These are phyloP conservation scores for Yarrowia hollandica DNA, from an alignment of 805 yeast species.

Conservation along the genomic window DNA sequence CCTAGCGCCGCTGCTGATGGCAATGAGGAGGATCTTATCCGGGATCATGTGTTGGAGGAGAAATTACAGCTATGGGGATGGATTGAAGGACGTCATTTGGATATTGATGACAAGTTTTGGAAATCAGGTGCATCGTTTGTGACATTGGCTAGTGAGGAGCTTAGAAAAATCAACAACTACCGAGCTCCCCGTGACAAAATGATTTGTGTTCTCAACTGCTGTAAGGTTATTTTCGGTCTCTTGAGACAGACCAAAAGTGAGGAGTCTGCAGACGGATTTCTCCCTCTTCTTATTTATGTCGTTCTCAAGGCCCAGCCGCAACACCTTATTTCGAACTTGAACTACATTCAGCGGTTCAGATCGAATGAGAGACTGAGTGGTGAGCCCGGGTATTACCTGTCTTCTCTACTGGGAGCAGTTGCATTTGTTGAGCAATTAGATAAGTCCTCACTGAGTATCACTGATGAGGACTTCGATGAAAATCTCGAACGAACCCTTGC, in stretches of 20 bases:
- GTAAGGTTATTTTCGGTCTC: constrained; percentile 88
- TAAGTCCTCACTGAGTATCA: constrained; percentile 58
- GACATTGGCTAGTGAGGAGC: constrained; percentile 68
- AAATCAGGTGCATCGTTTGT: constrained; percentile 55
- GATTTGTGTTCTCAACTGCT: constrained; percentile 85
- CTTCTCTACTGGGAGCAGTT: constrained; percentile 87
- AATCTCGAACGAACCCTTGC: constrained; percentile 44
- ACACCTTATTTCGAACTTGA: constrained; percentile 71
- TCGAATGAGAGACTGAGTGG: constrained; percentile 74
- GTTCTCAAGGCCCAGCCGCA: constrained; percentile 67
- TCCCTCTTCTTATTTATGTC: constrained; percentile 84
- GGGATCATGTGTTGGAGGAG: constrained; percentile 54
- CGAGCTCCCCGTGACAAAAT: constrained; percentile 94
- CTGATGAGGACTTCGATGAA: constrained; percentile 58
- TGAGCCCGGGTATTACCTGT: constrained; percentile 86
- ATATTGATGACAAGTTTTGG: constrained; percentile 58
- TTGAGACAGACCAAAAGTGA: constrained; percentile 65
- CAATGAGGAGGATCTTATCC: constrained; percentile 61
- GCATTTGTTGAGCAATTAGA: constrained; percentile 69
- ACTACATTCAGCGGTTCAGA: constrained; percentile 83
- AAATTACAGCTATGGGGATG: constrained; percentile 67
- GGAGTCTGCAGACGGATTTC: constrained; percentile 90
- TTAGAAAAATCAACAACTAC: constrained; percentile 74
- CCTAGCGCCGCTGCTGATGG: constrained; percentile 47
- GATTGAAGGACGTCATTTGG: constrained; percentile 74